Conservation (phyloP, 345 rosid species). For the Sisymbrium altissimum region DNA sequence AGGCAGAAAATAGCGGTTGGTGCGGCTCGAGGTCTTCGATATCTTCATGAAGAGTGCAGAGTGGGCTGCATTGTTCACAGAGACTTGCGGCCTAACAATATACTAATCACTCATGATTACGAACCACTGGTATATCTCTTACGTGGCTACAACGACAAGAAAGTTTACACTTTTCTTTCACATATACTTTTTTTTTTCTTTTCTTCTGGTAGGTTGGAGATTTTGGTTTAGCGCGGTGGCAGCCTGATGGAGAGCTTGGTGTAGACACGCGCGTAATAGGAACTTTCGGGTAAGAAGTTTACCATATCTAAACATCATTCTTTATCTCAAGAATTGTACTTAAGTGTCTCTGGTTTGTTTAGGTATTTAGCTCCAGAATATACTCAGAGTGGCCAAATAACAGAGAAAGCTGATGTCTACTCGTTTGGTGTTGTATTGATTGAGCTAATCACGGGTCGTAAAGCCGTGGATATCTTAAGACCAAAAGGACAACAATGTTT, state of each 20-base stretch:
- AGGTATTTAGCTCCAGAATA: constrained; percentile 99
- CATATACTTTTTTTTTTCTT: neutral
- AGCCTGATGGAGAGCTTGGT: constrained; percentile 52
- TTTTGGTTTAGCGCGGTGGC: constrained; percentile 68
- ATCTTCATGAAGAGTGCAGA: constrained; percentile 74
- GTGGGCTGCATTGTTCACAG: constrained; percentile 70
- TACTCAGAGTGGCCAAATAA: constrained; percentile 94
- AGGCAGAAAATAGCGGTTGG: constrained; percentile 61
- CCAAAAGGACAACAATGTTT: constrained; percentile 98
- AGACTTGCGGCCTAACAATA: constrained; percentile 61
- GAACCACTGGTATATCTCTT: constrained; percentile 50
- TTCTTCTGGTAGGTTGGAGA: constrained; percentile 56
- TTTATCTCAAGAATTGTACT: neutral
- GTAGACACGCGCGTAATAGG: constrained; percentile 57
- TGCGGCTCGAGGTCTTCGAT: constrained; percentile 66
- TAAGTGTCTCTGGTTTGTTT: constrained; percentile 4
- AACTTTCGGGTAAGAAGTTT: constrained; percentile 45
- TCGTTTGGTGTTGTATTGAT: constrained; percentile 92
- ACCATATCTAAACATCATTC: neutral
- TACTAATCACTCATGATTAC: constrained; percentile 68
- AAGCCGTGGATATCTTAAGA: constrained; percentile 81
- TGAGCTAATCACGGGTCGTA: constrained; percentile 93
- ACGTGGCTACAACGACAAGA: neutral
- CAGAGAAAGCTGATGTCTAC: constrained; percentile 97
- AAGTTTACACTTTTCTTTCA: neutral